Conservation (phyloP, 2,329 filamentous ascomycete species). For the Talaromyces pinophilus region DNA sequence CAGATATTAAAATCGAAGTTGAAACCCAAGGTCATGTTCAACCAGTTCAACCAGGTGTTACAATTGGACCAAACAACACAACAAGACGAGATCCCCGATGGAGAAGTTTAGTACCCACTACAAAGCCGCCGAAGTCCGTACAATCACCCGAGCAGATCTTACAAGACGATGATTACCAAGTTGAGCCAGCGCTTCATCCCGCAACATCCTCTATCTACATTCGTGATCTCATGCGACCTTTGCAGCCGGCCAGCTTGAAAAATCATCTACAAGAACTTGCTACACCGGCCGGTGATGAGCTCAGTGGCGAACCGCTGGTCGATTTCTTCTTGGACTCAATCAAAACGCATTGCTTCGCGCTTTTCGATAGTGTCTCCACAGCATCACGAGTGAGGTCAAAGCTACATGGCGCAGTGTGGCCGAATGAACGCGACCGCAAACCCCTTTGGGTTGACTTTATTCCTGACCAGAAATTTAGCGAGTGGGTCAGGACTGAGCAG, state of each 20-base stretch:
- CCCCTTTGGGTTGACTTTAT: constrained; percentile 87
- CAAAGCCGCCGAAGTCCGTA: constrained; percentile 30
- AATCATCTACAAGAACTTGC: constrained; percentile 71
- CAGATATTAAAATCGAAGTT: not conserved
- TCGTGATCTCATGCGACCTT: constrained; percentile 82
- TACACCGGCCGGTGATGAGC: constrained; percentile 54
- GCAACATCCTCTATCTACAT: constrained; percentile 83
- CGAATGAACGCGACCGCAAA: constrained; percentile 81
- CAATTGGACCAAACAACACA: not conserved
- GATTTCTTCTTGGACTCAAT: constrained; percentile 81
- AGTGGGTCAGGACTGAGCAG: constrained; percentile 74
- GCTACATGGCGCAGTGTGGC: constrained; percentile 81
- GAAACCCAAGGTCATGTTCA: not conserved
- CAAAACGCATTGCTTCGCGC: constrained; percentile 81
- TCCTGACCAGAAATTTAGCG: constrained; percentile 68
- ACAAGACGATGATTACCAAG: constrained; percentile 41
- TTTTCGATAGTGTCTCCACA: constrained; percentile 67
- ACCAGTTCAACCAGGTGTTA: not conserved
- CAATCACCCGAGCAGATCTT: constrained; percentile 32
- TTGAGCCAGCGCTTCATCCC: constrained; percentile 65
- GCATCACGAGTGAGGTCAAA: constrained; percentile 74
- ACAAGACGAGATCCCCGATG: constrained; percentile 49
- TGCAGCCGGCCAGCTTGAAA: constrained; percentile 68
- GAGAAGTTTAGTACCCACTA: constrained; percentile 49
- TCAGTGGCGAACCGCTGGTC: constrained; percentile 59